Conservation (phyloP, 1,284 basidiomycete species). For the Chalciporus sp. region DNA sequence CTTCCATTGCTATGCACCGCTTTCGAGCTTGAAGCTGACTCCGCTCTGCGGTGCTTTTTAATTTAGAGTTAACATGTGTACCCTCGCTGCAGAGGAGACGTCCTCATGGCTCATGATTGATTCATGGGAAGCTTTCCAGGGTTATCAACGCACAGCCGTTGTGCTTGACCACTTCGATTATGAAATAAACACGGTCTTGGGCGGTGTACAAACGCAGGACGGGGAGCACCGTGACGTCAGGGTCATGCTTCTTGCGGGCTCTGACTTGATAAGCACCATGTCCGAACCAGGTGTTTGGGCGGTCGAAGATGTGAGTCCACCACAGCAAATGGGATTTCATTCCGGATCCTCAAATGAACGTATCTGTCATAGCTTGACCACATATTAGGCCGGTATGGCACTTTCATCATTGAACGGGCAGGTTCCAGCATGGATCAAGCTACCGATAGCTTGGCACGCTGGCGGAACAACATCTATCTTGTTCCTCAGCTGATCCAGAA, state of each 20-base stretch:
- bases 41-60: constrained; percentile 4
- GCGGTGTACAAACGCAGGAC: constrained; percentile 68
- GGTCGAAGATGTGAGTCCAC: constrained; percentile 77
- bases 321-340: constrained; percentile 9
- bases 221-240: constrained; percentile 67
- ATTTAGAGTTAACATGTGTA: constrained; percentile 84
- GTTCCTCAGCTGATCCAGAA: constrained; percentile 98
- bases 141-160: constrained; percentile 93
- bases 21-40: constrained; percentile 20
- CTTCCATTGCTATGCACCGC: neutral
- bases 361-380: constrained; percentile 74
- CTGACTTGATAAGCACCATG: constrained; percentile 97
- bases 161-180: constrained; percentile 96
- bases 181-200: constrained; percentile 83
- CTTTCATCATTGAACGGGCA: constrained; percentile 93
- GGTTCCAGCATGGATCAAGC: constrained; percentile 91
- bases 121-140: constrained; percentile 94
- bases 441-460: constrained; percentile 72
- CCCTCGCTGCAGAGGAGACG: constrained; percentile 80
- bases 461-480: constrained; percentile 91
- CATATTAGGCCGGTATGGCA: constrained; percentile 93
- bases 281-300: constrained; percentile 99
- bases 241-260: constrained; percentile 95
- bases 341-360: constrained; percentile 19
- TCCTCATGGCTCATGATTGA: constrained; percentile 91